A percentile compares a stretch with the other conserved stretches of the same genome.
Evolutionary conservation across 2,329 filamentous ascomycete species (phyloP).

Genomic region (Beauveria medogensis): DNA sequence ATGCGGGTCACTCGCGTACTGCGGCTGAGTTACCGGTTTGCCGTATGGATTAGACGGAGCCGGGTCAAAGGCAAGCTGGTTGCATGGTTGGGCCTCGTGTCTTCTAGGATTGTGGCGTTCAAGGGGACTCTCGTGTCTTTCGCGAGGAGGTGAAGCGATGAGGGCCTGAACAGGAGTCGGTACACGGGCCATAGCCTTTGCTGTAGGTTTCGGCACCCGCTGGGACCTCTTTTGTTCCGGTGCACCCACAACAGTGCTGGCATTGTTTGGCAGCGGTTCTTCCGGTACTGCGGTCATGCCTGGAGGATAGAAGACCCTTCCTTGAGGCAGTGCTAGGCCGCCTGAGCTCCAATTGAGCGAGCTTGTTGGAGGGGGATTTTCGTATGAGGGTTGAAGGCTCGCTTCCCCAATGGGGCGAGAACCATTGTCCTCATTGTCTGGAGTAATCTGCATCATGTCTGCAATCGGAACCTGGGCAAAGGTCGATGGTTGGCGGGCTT

Average conservation of each 20-base stretch:
- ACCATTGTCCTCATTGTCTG: slow-evolving; percentile 1
- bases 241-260: background rate
- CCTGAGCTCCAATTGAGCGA: background rate
- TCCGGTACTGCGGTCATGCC: background rate
- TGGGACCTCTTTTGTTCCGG: background rate
- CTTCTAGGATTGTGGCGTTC: slow-evolving; percentile 9
- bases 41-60: background rate
- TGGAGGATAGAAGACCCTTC: slow-evolving; percentile 15
- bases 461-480: background rate
- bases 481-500: background rate
- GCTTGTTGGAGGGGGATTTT: background rate
- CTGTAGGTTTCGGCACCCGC: background rate
- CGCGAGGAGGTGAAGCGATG: background rate
- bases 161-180: slow-evolving; percentile 2
- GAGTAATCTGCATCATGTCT: slow-evolving; percentile 6
- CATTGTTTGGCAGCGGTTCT: slow-evolving; percentile 2
- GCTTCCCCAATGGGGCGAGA: slow-evolving; percentile 4
- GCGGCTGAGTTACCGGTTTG: background rate
- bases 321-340: slow-evolving; percentile 15
- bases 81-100: background rate
- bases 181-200: background rate
- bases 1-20: slow-evolving; percentile 1
- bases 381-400: background rate
- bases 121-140: slow-evolving; percentile 8
- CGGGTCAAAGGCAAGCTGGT: background rate